Conservation (phyloP, 495 filamentous ascomycete genomes). For the Acidomyces sp. region DNA sequence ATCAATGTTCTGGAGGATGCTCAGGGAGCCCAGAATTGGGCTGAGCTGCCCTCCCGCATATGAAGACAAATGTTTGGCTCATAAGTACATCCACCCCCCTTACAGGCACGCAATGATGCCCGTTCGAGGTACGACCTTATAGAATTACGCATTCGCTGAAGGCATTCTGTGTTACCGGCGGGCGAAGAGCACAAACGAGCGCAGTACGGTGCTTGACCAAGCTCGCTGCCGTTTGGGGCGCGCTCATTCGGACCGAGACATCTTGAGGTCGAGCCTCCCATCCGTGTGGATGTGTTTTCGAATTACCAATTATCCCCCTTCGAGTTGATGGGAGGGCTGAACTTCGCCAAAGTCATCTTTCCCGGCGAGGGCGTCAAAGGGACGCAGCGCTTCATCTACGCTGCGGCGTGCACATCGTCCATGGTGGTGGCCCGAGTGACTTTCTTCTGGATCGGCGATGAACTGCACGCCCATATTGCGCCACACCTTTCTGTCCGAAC, state of each 20-base stretch:
- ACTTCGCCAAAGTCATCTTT: conserved; percentile 48
- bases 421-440: conserved; percentile 43
- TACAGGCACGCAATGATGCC: too few relatives aligned
- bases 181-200: too few relatives aligned
- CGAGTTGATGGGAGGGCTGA: conserved; percentile 40
- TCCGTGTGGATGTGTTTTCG: conserved; percentile 31
- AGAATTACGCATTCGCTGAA: neutral
- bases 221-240: conserved; percentile 14
- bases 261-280: conserved; percentile 23
- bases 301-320: conserved; percentile 39
- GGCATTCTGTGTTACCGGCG: too few relatives aligned
- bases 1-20: too few relatives aligned
- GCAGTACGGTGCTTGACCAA: conserved; percentile 12
- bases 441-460: conserved; percentile 46
- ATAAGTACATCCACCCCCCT: too few relatives aligned
- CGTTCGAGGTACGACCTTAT: neutral
- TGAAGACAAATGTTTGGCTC: too few relatives aligned
- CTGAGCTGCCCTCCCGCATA: too few relatives aligned
- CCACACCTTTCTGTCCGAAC: conserved; percentile 43
- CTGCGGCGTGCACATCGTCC: conserved; percentile 48
- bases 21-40: too few relatives aligned
- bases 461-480: conserved; percentile 46
- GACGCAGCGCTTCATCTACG: conserved; percentile 45
- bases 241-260: conserved; percentile 19
- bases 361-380: conserved; percentile 47